Evolutionary conservation across 139 green algal genomes (phyloP).

Genomic region (Chlorella ohadii): DNA sequence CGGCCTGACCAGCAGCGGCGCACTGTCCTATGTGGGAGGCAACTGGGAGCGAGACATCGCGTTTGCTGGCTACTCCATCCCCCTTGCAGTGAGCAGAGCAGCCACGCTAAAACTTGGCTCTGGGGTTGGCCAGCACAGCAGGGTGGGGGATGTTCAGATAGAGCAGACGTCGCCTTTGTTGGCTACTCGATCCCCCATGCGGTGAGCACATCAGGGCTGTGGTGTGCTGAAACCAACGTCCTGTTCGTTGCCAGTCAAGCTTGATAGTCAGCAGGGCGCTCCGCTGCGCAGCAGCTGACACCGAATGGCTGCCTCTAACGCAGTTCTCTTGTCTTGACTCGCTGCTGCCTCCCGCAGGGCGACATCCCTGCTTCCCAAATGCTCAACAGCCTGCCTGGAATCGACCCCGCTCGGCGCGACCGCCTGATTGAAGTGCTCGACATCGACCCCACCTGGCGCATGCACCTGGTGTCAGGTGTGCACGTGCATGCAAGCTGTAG

Average conservation of each 20-base stretch:
- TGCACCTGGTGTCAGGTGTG: constrained; percentile 74
- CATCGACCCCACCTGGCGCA: constrained; percentile 87
- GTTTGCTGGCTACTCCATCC: constrained; percentile 90
- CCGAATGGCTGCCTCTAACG: no score
- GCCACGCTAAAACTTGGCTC: no score
- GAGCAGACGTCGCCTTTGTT: constrained; percentile 95
- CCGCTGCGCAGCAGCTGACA: no score
- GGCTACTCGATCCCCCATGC: constrained; percentile 87
- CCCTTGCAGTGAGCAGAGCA: constrained; percentile 65
- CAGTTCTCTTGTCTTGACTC: no score
- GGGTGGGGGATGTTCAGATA: no score
- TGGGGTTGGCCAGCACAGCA: no score
- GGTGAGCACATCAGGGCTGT: constrained; percentile 28
- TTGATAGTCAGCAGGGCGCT: no score
- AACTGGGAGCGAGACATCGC: constrained; percentile 95
- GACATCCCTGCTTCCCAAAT: constrained; percentile 93
- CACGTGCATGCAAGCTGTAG: no score
- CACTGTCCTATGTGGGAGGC: constrained; percentile 93
- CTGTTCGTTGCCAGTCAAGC: no score
- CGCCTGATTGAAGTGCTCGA: constrained; percentile 86
- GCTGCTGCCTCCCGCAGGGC: constrained; percentile 56
- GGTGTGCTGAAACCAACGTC: neutral
- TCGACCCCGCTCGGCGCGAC: constrained; percentile 68
- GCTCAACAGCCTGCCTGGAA: constrained; percentile 81
- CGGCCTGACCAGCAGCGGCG: constrained; percentile 78